phyloP scores from a whole-genome alignment of 192 early-diverging fungal species.

The Rhizoclosmatium globosum region DNA sequence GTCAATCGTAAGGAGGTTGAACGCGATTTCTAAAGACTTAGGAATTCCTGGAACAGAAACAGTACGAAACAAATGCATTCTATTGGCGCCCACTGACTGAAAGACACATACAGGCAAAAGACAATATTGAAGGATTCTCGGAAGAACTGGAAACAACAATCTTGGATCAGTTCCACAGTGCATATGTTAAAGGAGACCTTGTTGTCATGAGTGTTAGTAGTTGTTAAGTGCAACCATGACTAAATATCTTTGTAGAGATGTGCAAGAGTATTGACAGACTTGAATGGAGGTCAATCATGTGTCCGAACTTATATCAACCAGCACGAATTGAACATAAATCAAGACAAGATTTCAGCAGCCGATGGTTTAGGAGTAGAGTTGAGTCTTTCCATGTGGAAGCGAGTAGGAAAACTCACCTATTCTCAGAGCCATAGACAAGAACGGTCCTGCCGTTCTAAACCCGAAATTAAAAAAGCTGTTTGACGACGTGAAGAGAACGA shows the following conservation, averaged over 20 bases:
- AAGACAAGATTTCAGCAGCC: slow-evolving; percentile 38
- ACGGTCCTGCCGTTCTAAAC: slow-evolving; percentile 58
- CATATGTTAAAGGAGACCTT: slow-evolving; percentile 78
- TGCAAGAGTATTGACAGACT: slow-evolving; percentile 87
- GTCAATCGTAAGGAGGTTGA: slow-evolving; percentile 82
- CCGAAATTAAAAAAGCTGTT: slow-evolving; percentile 59
- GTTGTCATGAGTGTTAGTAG: slow-evolving; percentile 76
- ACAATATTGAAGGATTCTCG: slow-evolving; percentile 90
- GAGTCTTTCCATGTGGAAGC: neutral
- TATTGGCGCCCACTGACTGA: slow-evolving; percentile 4
- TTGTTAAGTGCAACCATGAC: neutral
- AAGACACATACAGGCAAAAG: slow-evolving; percentile 64
- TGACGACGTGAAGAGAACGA: slow-evolving; percentile 82
- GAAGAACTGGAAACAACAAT: slow-evolving; percentile 92
- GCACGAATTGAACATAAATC: slow-evolving; percentile 93
- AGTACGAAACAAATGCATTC: slow-evolving; percentile 26
- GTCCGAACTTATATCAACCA: slow-evolving; percentile 97
- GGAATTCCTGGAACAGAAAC: slow-evolving; percentile 71
- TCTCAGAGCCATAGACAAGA: neutral
- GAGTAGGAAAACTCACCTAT: neutral
- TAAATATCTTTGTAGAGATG: slow-evolving; percentile 66
- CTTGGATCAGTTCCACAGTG: slow-evolving; percentile 86
- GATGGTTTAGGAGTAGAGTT: slow-evolving; percentile 25
- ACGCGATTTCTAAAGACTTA: slow-evolving; percentile 84
- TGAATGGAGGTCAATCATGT: slow-evolving; percentile 95